Conservation (phyloP, 2,329 filamentous ascomycete species). For the Metarhizium anisopliae region DNA sequence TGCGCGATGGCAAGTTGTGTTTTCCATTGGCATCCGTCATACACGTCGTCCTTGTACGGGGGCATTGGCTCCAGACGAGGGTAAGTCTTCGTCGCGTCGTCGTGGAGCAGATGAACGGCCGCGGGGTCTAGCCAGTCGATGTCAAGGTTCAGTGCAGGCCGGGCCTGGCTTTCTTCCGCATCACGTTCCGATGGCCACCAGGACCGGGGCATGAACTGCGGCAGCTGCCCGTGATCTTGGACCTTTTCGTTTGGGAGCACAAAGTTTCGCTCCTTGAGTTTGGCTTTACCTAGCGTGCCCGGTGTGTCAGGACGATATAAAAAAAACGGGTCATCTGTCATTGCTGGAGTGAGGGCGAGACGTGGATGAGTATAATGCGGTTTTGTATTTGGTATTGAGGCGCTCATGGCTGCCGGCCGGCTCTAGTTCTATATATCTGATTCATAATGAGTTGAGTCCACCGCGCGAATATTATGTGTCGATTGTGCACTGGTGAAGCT, state of each 20-base stretch:
- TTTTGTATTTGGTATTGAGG: no score
- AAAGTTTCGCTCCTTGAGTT: not conserved
- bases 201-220: constrained; percentile 11
- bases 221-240: constrained; percentile 9
- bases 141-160: not conserved
- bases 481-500: no score
- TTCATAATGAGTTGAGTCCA: no score
- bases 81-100: constrained; percentile 1
- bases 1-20: constrained; percentile 10
- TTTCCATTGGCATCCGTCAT: constrained; percentile 6
- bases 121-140: not conserved
- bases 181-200: constrained; percentile 4
- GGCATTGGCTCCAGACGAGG: constrained; percentile 10
- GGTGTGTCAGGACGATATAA: not conserved
- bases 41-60: constrained; percentile 5
- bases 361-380: no score
- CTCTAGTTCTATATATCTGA: no score
- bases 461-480: no score
- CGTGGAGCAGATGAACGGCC: not conserved
- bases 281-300: constrained; percentile 3
- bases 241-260: not conserved
- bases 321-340: no score
- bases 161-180: not conserved
- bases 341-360: no score
- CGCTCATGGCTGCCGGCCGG: no score